Percentiles rank a stretch among this genome's conserved stretches.
Evolutionary conservation across 208 protist species (phyloP).

Genomic region (Trichomonas vaginalis): DNA sequence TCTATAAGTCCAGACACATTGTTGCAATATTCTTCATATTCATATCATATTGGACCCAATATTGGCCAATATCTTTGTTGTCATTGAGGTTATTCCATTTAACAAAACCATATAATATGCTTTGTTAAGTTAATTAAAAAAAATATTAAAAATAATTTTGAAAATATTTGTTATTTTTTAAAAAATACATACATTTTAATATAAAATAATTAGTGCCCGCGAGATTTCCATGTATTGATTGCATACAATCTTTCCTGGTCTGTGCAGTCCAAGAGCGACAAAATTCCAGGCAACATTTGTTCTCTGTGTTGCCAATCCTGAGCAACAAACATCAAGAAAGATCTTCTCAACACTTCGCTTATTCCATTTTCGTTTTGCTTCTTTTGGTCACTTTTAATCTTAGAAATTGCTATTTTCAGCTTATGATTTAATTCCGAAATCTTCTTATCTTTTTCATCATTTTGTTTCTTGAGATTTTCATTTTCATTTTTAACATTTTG

Average conservation of each 20-base stretch:
- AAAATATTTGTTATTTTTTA: too few species aligned
- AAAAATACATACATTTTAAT: neutral
- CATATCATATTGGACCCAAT: too few species aligned
- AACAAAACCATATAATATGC: too few species aligned
- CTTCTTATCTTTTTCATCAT: neutral
- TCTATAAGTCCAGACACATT: too few species aligned
- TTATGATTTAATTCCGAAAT: neutral
- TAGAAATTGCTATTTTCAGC: neutral
- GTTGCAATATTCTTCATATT: too few species aligned
- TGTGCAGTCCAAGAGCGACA: neutral
- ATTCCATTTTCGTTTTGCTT: neutral
- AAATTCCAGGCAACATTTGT: neutral
- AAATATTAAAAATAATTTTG: too few species aligned
- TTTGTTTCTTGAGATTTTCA: neutral
- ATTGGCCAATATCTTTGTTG: too few species aligned
- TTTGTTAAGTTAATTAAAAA: too few species aligned
- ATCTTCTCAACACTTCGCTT: neutral
- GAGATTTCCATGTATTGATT: neutral
- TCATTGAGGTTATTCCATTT: too few species aligned
- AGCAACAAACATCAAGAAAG: neutral
- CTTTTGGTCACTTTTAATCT: neutral
- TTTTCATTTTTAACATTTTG: neutral
- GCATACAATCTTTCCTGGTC: neutral
- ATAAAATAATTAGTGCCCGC: neutral
- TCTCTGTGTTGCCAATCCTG: neutral